A percentile compares a stretch with the other conserved stretches of the same genome.
phyloP scores from a whole-genome alignment of 2,329 filamentous ascomycete species.

The Hymenoscyphus infarciens region DNA sequence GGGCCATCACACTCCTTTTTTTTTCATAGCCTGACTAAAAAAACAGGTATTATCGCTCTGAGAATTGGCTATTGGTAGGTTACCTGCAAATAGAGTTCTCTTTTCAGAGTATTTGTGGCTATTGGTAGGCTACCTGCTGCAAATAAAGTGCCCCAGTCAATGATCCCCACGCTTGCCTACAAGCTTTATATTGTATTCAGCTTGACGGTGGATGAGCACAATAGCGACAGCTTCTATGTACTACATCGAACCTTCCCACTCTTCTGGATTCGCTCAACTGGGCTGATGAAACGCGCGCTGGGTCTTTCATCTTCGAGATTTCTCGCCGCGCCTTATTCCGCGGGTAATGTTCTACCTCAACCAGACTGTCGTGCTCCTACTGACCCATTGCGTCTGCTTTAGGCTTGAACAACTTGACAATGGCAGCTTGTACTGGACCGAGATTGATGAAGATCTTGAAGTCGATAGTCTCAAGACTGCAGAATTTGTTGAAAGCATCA shows the following conservation, averaged over 20 bases:
- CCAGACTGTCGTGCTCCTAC: not conserved
- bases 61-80: too few relatives aligned
- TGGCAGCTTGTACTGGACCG: not conserved
- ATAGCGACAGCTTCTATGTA: not conserved
- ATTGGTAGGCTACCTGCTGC: too few relatives aligned
- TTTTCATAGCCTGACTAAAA: too few relatives aligned
- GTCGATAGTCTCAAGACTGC: not conserved
- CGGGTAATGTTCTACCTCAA: not conserved
- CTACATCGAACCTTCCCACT: not conserved
- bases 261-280: not conserved
- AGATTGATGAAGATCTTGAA: not conserved
- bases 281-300: not conserved
- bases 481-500: too few relatives aligned
- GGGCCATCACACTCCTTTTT: too few relatives aligned
- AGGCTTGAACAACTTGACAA: not conserved
- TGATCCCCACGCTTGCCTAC: too few relatives aligned
- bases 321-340: not conserved
- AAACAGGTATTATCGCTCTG: too few relatives aligned
- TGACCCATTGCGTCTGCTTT: not conserved
- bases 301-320: not conserved
- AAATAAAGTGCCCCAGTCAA: too few relatives aligned
- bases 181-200: too few relatives aligned
- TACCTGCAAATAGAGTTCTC: too few relatives aligned
- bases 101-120: too few relatives aligned
- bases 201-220: not conserved